Evolutionary conservation across 345 rosid species (phyloP).

Genomic region (Salix udensis): DNA sequence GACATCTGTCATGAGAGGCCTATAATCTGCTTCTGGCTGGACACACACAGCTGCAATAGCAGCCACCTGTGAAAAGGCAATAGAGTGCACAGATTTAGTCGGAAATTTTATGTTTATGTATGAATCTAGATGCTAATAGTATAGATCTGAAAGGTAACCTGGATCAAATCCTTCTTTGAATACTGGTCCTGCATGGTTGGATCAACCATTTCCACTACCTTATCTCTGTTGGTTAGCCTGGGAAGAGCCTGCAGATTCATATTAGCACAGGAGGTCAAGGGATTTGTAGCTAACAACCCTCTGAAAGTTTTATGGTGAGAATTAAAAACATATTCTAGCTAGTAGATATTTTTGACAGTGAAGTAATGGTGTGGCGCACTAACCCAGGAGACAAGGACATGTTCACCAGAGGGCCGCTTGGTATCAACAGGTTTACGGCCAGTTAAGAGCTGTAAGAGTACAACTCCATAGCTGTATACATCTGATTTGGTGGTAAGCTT

Average conservation of each 20-base stretch:
- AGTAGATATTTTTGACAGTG: background rate
- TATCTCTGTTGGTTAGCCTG: constrained; percentile 66
- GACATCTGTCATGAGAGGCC: constrained; percentile 94
- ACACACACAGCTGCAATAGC: constrained; percentile 93
- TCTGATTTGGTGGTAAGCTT: constrained; percentile 92
- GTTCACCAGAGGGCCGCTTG: constrained; percentile 66
- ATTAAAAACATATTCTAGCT: background rate
- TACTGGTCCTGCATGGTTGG: constrained; percentile 60
- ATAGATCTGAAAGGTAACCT: constrained; percentile 36
- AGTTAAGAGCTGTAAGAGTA: constrained; percentile 75
- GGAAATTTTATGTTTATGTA: background rate
- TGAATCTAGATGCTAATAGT: background rate
- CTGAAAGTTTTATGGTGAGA: background rate
- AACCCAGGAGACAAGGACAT: constrained; percentile 89
- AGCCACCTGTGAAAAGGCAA: constrained; percentile 49
- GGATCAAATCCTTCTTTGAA: constrained; percentile 73
- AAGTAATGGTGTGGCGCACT: constrained; percentile 19
- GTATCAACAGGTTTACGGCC: constrained; percentile 75
- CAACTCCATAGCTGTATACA: constrained; percentile 82
- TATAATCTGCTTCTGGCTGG: constrained; percentile 81
- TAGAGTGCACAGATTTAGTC: background rate
- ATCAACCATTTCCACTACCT: constrained; percentile 73
- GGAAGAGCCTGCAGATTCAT: constrained; percentile 67
- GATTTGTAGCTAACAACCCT: background rate
- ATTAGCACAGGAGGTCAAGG: background rate